Base-by-base conservation (phyloP, 768 basidiomycete species). In the Pleurotus platypus region DNA sequence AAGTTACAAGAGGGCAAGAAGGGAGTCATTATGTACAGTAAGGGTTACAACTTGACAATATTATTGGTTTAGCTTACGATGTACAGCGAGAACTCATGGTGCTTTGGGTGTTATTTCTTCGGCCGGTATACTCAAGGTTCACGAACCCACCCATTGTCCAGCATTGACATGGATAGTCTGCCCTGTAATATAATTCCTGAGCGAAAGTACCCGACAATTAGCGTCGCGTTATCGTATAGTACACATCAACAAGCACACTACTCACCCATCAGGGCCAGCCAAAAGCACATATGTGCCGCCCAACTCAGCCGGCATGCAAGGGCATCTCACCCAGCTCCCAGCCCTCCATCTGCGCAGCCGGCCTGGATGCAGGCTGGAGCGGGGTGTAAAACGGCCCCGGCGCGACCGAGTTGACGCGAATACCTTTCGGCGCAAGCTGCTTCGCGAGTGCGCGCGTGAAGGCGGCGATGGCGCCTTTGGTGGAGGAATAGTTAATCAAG, bases 361-460 rank as follows among this genome's bases (percentile, higher is more conserved):
- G 67, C 49, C 84, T 73, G 3, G 80, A 82, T 0, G 80, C 77
- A 4, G 84, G 78, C 62, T 85, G 84, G 4, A 86, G 73, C 0
- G 84, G 78, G 0, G 84, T 84, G 62, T 79, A 74, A 46, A 85
- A 78, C 7, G 81, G 82, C 1, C 85, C 82, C 22, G 79, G 77
- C 2, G 75, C 75, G n/a, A 82, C 72, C 2, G 70, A 74, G 61
- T 83, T 82, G 49, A 83, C 84, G 57, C 82, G 72, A 55, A 86
- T 83, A 5, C 79, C 82, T 65, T 80, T 81, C 13, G 80, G 73
- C 26, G 76, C 76, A 18, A 85, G 70, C 58, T 85, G 80, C 30
- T 72, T 62, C 0, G 83, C 78, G 38, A 85, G 71, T 7, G 80
- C 76, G 18, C 82, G 77, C 5, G 81, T 84, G 66, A 85, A 86